Conservation (phyloP, 1,139 yeast species). For the Geotrichum siamense region DNA sequence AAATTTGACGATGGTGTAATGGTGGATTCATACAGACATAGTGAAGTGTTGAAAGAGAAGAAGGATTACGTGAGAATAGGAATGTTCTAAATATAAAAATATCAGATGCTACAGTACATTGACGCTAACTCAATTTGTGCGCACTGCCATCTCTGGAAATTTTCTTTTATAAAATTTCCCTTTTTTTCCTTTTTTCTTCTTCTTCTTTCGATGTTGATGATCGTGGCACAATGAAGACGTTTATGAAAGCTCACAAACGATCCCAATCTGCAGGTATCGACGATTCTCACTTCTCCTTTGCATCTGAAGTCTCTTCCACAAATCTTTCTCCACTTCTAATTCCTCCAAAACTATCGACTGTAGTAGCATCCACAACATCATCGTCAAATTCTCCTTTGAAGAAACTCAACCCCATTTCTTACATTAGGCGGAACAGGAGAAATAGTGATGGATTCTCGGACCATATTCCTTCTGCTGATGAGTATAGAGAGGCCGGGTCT, state of each 20-base stretch:
- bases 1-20: no score
- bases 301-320: background rate
- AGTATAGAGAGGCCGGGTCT: conserved; percentile 29
- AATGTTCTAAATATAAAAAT: no score
- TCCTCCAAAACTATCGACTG: conserved; percentile 5
- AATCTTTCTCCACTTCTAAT: conserved; percentile 4
- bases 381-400: conserved; percentile 21
- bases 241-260: conserved; percentile 24
- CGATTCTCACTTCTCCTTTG: background rate
- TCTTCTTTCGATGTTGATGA: background rate
- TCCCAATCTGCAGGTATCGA: conserved; percentile 20
- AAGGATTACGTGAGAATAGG: no score
- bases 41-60: no score
- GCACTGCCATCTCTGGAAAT: background rate
- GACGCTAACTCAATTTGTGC: background rate
- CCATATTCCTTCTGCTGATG: conserved; percentile 17
- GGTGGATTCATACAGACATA: no score
- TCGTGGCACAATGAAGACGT: conserved; percentile 22
- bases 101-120: no score
- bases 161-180: background rate
- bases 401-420: conserved; percentile 27
- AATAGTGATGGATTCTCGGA: conserved; percentile 8
- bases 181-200: background rate
- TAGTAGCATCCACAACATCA: conserved; percentile 1
- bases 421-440: conserved; percentile 17